These are phyloP conservation scores for Cordia subcordata DNA, from an alignment of 257 asterid genomes.

Conservation along the genomic window DNA sequence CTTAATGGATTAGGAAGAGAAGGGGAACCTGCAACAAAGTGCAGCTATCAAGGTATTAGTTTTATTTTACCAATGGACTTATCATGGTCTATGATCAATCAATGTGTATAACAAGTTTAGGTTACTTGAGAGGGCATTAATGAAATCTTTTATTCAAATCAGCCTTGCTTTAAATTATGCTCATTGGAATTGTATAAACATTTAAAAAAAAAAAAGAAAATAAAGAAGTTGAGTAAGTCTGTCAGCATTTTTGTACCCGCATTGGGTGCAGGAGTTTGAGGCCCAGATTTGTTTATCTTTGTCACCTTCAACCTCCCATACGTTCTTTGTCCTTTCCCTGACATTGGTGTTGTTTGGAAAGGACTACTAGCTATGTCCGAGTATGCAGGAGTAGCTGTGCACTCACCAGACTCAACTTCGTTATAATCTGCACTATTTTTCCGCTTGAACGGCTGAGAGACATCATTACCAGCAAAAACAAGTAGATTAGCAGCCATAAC, in stretches of 20 bases:
- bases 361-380: slow-evolving; percentile 43
- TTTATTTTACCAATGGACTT: not conserved
- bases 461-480: slow-evolving; percentile 15
- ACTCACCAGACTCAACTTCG: slow-evolving; percentile 46
- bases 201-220: too few relatives aligned
- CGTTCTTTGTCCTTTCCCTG: slow-evolving; percentile 69
- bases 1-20: slow-evolving; percentile 85
- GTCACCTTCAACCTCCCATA: slow-evolving; percentile 52
- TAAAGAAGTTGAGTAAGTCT: too few relatives aligned
- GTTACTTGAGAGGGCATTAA: too few relatives aligned
- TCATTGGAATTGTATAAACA: too few relatives aligned
- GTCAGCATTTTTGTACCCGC: slow-evolving; percentile 46
- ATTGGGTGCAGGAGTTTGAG: slow-evolving; percentile 57
- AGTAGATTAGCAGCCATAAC: slow-evolving; percentile 12
- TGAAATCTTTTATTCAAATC: not conserved
- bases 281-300: slow-evolving; percentile 46
- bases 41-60: slow-evolving; percentile 5
- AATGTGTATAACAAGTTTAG: too few relatives aligned
- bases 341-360: slow-evolving; percentile 51
- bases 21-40: slow-evolving; percentile 58
- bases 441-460: slow-evolving; percentile 61
- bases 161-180: too few relatives aligned
- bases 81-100: not conserved
- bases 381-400: slow-evolving; percentile 49
- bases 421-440: slow-evolving; percentile 44